phyloP scores from a whole-genome alignment of 2,329 filamentous ascomycete genomes.

The Fusarium sarcochroum region DNA sequence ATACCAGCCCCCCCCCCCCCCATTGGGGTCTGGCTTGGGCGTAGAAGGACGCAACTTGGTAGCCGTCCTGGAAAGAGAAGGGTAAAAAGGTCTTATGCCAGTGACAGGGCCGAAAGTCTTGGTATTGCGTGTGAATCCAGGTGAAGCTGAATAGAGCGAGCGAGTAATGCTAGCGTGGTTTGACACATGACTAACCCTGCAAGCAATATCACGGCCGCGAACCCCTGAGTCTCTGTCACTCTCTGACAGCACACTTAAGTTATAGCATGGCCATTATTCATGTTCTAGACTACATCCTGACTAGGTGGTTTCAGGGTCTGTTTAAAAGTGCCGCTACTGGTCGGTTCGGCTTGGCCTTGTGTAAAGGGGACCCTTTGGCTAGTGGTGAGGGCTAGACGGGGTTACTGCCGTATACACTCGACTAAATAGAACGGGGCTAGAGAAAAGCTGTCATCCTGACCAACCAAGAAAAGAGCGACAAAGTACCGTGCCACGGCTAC shows the following conservation, averaged over 20 bases:
- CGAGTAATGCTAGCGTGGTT: conserved; percentile 20
- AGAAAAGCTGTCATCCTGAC: too few relatives aligned
- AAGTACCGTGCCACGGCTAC: too few relatives aligned
- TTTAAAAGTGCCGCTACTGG: background rate
- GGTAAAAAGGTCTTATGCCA: background rate
- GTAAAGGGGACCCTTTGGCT: background rate
- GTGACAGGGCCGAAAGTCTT: background rate
- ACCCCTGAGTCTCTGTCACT: too few relatives aligned
- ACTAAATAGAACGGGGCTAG: too few relatives aligned
- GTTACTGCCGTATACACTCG: too few relatives aligned
- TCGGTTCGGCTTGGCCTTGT: background rate
- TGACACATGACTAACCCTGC: background rate
- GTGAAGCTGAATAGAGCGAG: background rate
- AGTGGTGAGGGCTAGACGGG: background rate
- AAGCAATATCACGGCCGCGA: background rate
- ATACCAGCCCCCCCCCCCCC: too few relatives aligned
- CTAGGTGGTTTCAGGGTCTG: background rate
- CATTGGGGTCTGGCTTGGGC: background rate
- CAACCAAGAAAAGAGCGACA: too few relatives aligned
- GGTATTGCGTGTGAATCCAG: background rate
- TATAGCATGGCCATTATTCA: background rate
- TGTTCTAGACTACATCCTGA: background rate
- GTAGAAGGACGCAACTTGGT: background rate
- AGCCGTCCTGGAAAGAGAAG: background rate
- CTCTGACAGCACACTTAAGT: background rate